Base-by-base conservation (phyloP, 768 basidiomycete species). In the Phanerochaete sordida region DNA sequence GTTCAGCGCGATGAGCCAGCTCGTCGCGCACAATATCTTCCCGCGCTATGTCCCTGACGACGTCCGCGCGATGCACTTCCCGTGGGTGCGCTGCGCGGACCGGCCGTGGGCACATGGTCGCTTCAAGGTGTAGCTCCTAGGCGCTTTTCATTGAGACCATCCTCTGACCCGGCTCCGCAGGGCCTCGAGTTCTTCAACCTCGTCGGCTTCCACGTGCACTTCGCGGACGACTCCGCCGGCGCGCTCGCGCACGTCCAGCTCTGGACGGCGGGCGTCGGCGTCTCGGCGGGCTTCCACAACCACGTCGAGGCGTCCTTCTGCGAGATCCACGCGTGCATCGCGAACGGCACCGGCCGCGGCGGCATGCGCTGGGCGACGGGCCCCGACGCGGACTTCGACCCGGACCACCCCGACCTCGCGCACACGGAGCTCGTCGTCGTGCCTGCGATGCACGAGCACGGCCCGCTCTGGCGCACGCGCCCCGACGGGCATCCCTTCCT, bases 111-210 rank as follows among this genome's bases (percentile, higher is more conserved):
- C 65, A 16, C 59, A 58, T 56, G 57, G 62, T 33, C 57, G 68
- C 16, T 37, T 60, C 51, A 56, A 52, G 52, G 58, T 52, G 50
- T 62, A n/a, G 3, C 12, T 59, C 26, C 23, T 28, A 16, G 35
- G 15, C 6, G 28, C 50, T 57, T 60, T 46, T 39, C 35, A 26
- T 30, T 15, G 30, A 44, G 13, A 37, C 31, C 47, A n/a, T n/a
- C n/a, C n/a, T n/a, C 31, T 21, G 39, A 26, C 21, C 11, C 56
- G 61, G 60, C 45, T 3, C 26, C 3, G 13, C 56, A 72, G 52
- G 67, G 62, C 48, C 62, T 71, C 54, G 68, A 72, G 51, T 72
- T 72, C 57, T 72, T 68, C 63, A 71, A 72, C 58, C 54, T 66
- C 24, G 62, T 64, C 12, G 71, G 71, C 43, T 71, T 70, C 59